Conservation (phyloP, 179 eudicot species). For the Gypsophila paniculata region DNA sequence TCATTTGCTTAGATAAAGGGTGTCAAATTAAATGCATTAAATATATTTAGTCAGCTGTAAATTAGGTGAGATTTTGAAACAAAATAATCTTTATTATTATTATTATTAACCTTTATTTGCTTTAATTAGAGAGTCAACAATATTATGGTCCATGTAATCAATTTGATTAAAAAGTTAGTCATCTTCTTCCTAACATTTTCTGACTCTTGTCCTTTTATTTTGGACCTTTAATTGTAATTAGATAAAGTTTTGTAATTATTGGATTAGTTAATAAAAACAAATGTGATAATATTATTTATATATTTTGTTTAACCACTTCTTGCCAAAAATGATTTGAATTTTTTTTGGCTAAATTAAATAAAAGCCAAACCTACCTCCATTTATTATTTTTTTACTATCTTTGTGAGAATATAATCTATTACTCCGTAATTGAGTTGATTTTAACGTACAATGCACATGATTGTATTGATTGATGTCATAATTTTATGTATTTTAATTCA, state of each 20-base stretch:
- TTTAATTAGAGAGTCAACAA: slow-evolving; percentile 1
- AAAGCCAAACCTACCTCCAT: slow-evolving; percentile 23
- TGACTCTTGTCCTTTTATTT: slow-evolving; percentile 3
- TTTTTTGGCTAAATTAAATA: too few species aligned
- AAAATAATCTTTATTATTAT: slow-evolving; percentile 1
- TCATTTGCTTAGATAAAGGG: too few species aligned
- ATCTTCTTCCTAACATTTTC: slow-evolving; percentile 17
- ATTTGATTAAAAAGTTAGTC: slow-evolving; percentile 9
- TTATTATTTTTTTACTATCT: neutral
- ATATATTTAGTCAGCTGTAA: slow-evolving; percentile 8
- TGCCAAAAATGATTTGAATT: too few species aligned
- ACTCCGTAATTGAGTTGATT: neutral
- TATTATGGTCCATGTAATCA: slow-evolving; percentile 22
- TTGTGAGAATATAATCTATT: neutral
- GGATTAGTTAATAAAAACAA: slow-evolving; percentile 15
- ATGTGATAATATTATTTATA: neutral
- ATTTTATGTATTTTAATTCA: neutral
- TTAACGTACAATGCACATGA: too few species aligned
- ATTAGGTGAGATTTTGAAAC: slow-evolving; percentile 30
- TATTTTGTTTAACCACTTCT: slow-evolving; percentile 26
- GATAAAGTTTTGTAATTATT: slow-evolving; percentile 20
- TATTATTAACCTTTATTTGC: neutral
- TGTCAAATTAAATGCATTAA: neutral
- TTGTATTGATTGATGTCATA: neutral
- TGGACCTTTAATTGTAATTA: neutral